phyloP scores from a whole-genome alignment of 352 stramenopile genomes.

The Lagenidium sp. region DNA sequence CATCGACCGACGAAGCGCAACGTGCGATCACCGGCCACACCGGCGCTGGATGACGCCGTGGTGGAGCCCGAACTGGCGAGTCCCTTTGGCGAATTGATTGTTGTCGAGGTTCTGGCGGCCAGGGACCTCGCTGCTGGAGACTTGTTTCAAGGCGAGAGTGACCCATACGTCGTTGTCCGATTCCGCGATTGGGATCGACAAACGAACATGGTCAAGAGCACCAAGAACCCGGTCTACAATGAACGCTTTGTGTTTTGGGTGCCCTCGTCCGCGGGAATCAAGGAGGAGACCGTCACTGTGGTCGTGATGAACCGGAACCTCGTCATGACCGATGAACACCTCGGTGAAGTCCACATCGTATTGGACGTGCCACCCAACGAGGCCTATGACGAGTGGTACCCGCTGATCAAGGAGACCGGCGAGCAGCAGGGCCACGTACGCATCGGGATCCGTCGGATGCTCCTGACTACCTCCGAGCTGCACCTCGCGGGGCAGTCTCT shows the following conservation, averaged over 20 bases:
- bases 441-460: constrained; percentile 40
- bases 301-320: constrained; percentile 35
- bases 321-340: constrained; percentile 32
- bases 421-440: constrained; percentile 39
- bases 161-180: constrained; percentile 35
- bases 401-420: constrained; percentile 47
- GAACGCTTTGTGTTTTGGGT: constrained; percentile 73
- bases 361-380: constrained; percentile 59
- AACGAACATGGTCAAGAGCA: constrained; percentile 17
- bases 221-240: constrained; percentile 33
- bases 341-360: constrained; percentile 63
- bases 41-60: no score
- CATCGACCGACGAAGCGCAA: constrained; percentile 27
- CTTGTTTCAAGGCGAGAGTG: constrained; percentile 24
- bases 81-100: constrained; percentile 56
- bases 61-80: no score
- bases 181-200: constrained; percentile 26
- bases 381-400: constrained; percentile 59
- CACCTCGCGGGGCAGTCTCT: constrained; percentile 36
- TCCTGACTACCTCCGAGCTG: constrained; percentile 43
- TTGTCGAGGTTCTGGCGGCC: constrained; percentile 53
- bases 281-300: constrained; percentile 26
- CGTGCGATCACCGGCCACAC: no score
- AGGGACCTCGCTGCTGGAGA: constrained; percentile 33
- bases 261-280: constrained; percentile 20